Base-by-base conservation (phyloP, 805 yeast genomes). In the Nakazawaea ishiwadae region DNA sequence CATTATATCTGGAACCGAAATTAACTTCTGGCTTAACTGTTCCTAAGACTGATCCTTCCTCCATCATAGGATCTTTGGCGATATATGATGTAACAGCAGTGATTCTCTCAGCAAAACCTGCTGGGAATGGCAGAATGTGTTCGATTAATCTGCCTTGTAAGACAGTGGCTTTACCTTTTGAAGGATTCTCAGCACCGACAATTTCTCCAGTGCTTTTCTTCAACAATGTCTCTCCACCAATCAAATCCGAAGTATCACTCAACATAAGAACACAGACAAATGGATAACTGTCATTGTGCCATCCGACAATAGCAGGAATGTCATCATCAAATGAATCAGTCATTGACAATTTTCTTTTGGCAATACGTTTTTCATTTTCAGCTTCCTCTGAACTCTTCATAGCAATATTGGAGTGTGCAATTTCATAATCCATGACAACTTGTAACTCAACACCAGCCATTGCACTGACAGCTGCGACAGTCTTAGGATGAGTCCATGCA, bases 211-310 rank as follows among this genome's bases (percentile, higher is more conserved):
- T 54, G 4, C 75, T 76, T 55, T 65, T 72, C 47, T 73, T 65
- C 47, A 76, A 63, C 21, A 72, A 64, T 2, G 82, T 76, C 53
- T 77, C 83, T 37, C 83, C 83, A 21, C 83, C 83, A 54, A 71
- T 61, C 82, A 77, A 77, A 34, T 65, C 58, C 2, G 69, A 48
- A 7, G 84, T 78, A 51, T 77, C 82, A 23, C 77, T 70, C 34
- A 78, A 53, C 84, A 78, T 78, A 46, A 77, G 63, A 12, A 78
- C 84, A 57, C 82, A 78, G 15, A 77, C 83, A 53, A 75, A 76
- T 12, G 82, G 83, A 42, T 75, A 77, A n/a, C 79, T 69, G 53
- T 78, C 84, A 40, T 63, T 55, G 61, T 78, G 84, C 84, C 84
- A 78, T 23, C 76, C 75, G 27, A 77, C 80, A 32, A 77, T 67